These are phyloP conservation scores for Pestalotiopsis sp. DNA, from an alignment of 2,329 filamentous ascomycete species.

Conservation along the genomic window DNA sequence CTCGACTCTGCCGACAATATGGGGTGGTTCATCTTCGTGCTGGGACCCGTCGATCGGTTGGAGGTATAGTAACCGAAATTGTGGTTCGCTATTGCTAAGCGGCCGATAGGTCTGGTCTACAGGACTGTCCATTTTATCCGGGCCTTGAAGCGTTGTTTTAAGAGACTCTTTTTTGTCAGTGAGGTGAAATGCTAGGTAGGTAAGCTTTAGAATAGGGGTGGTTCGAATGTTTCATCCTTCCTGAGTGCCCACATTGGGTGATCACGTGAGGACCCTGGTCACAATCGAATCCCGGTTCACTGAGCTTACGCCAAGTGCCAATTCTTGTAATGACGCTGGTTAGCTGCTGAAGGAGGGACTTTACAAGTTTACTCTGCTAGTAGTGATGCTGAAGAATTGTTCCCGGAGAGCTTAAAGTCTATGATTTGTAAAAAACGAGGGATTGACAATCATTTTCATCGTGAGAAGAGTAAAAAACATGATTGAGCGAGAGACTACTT, in stretches of 20 bases:
- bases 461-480: too few species aligned
- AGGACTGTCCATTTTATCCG: not conserved
- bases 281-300: too few species aligned
- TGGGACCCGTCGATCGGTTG: not conserved
- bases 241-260: not conserved
- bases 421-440: too few species aligned
- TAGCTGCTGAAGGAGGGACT: too few species aligned
- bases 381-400: too few species aligned
- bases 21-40: not conserved
- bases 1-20: not conserved
- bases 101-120: not conserved
- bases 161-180: not conserved
- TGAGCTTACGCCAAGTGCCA: too few species aligned
- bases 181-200: not conserved
- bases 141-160: not conserved
- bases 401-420: too few species aligned
- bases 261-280: not conserved
- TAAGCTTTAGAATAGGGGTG: not conserved
- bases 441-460: too few species aligned
- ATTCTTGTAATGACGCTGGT: too few species aligned
- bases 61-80: slow-evolving; percentile 1
- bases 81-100: not conserved
- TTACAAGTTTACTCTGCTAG: too few species aligned
- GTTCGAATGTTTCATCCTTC: not conserved
- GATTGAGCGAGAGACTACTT: too few species aligned